Evolutionary conservation across 2,329 filamentous ascomycete species (phyloP).

Genomic region (Alternaria brassicicola): DNA sequence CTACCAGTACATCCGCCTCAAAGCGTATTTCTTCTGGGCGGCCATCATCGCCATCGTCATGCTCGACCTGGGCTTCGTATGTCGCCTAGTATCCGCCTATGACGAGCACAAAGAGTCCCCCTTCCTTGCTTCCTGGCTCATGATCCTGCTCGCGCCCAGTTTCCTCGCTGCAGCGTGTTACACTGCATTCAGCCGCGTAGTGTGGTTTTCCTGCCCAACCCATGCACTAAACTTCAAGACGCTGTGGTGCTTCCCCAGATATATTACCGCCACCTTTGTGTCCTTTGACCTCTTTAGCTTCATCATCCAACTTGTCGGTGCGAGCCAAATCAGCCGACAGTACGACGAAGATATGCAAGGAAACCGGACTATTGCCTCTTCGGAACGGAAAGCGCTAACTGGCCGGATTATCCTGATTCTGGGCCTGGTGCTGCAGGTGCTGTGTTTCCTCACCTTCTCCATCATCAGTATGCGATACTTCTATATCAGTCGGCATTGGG

Average conservation of each 20-base stretch:
- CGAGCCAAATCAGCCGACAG: conserved; percentile 50
- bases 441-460: conserved; percentile 59
- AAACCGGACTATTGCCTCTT: conserved; percentile 50
- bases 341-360: conserved; percentile 42
- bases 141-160: conserved; percentile 57
- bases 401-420: conserved; percentile 50
- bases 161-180: conserved; percentile 60
- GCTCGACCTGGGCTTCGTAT: conserved; percentile 60
- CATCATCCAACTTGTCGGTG: conserved; percentile 53
- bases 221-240: conserved; percentile 50
- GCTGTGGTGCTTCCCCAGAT: conserved; percentile 52
- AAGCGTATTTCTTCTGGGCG: conserved; percentile 48
- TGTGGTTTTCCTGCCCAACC: conserved; percentile 49
- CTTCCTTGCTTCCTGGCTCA: conserved; percentile 51
- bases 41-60: conserved; percentile 46
- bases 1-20: conserved; percentile 44
- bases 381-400: conserved; percentile 36
- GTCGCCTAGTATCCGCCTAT: conserved; percentile 53
- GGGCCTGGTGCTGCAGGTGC: conserved; percentile 58
- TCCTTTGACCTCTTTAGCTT: conserved; percentile 57
- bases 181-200: conserved; percentile 56
- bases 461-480: conserved; percentile 46
- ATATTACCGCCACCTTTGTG: conserved; percentile 58
- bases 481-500: conserved; percentile 38
- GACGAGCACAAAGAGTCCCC: conserved; percentile 44